These are phyloP conservation scores for Fusarium falciforme DNA, from an alignment of 2,329 filamentous ascomycete species.

Conservation along the genomic window DNA sequence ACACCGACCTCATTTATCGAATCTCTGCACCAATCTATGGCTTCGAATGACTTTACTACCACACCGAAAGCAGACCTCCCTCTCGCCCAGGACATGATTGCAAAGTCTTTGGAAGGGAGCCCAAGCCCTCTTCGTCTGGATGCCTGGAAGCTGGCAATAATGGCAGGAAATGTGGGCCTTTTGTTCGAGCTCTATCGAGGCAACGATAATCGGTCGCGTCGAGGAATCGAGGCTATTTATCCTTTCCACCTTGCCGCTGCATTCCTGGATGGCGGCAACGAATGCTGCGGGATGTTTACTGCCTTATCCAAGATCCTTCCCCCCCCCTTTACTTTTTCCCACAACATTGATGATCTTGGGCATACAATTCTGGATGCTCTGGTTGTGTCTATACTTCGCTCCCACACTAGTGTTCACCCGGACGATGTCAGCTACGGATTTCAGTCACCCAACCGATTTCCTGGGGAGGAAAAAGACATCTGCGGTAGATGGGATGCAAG, in stretches of 20 bases:
- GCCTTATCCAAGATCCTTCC: fast-evolving
- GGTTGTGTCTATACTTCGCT: neutral
- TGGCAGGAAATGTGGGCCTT: neutral
- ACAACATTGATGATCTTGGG: slow-evolving; percentile 7
- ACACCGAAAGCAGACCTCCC: neutral
- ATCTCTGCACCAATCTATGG: neutral
- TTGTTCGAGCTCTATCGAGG: neutral
- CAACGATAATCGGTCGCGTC: neutral
- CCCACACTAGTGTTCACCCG: neutral
- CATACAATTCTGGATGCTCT: slow-evolving; percentile 16
- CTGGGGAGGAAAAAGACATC: slow-evolving; percentile 25
- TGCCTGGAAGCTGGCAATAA: slow-evolving; percentile 22
- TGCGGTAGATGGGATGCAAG: slow-evolving; percentile 26
- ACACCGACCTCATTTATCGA: neutral
- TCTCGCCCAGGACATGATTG: neutral
- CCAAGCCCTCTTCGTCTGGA: neutral
- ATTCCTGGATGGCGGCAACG: neutral
- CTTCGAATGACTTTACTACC: neutral
- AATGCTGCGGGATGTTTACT: neutral
- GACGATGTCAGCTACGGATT: slow-evolving; percentile 4
- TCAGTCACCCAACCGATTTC: neutral
- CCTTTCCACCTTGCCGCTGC: slow-evolving; percentile 20
- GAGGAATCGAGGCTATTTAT: neutral
- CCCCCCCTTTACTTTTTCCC: neutral
- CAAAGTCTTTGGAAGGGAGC: neutral